phyloP scores from a whole-genome alignment of 2,329 filamentous ascomycete species.

The Apiospora saccharicola region DNA sequence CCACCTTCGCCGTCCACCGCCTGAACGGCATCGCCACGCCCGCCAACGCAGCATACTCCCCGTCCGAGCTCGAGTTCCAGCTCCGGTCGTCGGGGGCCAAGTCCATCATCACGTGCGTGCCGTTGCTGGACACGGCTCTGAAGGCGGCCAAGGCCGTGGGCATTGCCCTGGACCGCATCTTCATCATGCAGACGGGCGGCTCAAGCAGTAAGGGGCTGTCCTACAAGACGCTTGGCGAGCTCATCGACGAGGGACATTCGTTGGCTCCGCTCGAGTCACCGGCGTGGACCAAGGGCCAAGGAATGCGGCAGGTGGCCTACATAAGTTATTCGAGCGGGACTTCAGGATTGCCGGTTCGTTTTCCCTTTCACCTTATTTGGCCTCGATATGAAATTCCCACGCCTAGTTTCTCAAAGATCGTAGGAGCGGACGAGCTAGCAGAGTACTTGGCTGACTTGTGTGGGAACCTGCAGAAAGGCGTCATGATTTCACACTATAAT shows the following conservation, averaged over 20 bases:
- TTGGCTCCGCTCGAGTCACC: slow-evolving; percentile 58
- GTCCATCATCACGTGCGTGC: slow-evolving; percentile 73
- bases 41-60: slow-evolving; percentile 74
- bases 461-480: slow-evolving; percentile 66
- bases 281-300: slow-evolving; percentile 65
- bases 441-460: not conserved
- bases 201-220: slow-evolving; percentile 47
- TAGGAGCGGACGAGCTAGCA: no score
- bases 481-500: slow-evolving; percentile 79
- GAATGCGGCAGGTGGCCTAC: slow-evolving; percentile 70
- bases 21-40: slow-evolving; percentile 72
- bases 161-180: slow-evolving; percentile 69
- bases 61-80: slow-evolving; percentile 71
- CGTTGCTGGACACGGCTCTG: slow-evolving; percentile 67
- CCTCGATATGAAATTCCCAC: no score
- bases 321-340: slow-evolving; percentile 79
- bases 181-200: slow-evolving; percentile 60
- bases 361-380: no score
- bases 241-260: slow-evolving; percentile 64
- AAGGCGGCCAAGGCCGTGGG: slow-evolving; percentile 67
- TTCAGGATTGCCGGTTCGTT: slow-evolving; percentile 70
- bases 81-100: slow-evolving; percentile 69
- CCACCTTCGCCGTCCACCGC: slow-evolving; percentile 73
- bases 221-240: slow-evolving; percentile 68
- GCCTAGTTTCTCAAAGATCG: no score